Base-by-base conservation (phyloP, 148 eudicot species). In the Amaranthus cruentus region DNA sequence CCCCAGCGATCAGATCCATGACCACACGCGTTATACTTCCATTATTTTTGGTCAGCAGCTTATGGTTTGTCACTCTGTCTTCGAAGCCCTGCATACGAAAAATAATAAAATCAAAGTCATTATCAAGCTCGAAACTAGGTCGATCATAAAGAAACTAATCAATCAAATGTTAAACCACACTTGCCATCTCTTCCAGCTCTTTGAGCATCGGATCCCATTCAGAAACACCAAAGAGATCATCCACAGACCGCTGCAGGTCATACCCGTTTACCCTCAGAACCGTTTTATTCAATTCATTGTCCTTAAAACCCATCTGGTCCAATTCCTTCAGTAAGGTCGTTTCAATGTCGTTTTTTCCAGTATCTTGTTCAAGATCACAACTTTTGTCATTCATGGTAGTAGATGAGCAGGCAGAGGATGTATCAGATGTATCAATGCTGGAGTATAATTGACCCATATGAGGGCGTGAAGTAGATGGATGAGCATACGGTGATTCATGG, bases 121-220 rank as follows among this genome's bases (percentile, higher is more conserved):
- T 18, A 60, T 61, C 38, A 52, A 62, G 6, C 4, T 18, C n/a
- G 9, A 56, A 70, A 44, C 56, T 47, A 72, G 44, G 42, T 49
- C 53, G 44, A 42, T 49, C 53, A 47, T 21, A 55, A n/a, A 15
- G 44, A 47, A 54, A 7, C 3, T 21, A 74, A 55, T 65, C 28
- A 13, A 55, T 65, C 28, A 13, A 50, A 57, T 44, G 50, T 46
- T 47, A 4, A 6, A 28, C 38, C 4, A 2, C 21, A 78, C 86
- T 75, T 78, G 91, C 98, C 98, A 93, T 93, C 84, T 88, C 97
- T 72, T 72, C 69, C 69, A 93, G 83, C 85, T 93, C 98, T 74
- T 83, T 87, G 13, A 93, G 92, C 47, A 91, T 81, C 0, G 92
- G 87, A 75, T 87, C 93, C 96, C 91, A 88, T 65, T 82, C 93